phyloP scores from a whole-genome alignment of 805 yeast genomes.

The Clavispora asparagi region DNA sequence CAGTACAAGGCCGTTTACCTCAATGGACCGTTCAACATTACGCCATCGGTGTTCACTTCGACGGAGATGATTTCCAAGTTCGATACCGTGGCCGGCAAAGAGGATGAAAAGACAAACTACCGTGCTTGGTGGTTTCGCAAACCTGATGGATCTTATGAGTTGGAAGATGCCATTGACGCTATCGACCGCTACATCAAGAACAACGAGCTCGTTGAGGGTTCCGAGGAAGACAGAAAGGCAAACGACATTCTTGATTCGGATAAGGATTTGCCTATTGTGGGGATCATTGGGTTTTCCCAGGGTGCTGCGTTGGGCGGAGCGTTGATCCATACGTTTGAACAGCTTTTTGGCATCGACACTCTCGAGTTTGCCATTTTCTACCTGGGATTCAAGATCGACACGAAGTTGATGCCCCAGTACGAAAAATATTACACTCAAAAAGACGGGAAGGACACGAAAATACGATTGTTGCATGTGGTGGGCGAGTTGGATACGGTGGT shows the following conservation, averaged over 20 bases:
- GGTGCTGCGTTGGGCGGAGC: constrained; percentile 88
- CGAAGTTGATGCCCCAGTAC: constrained; percentile 22
- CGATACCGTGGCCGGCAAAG: constrained; percentile 34
- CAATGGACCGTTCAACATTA: constrained; percentile 69
- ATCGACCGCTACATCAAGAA: constrained; percentile 47
- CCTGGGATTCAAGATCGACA: constrained; percentile 51
- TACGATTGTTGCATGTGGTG: constrained; percentile 58
- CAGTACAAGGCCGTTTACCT: constrained; percentile 71
- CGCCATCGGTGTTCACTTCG: constrained; percentile 71
- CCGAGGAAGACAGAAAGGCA: constrained; percentile 16
- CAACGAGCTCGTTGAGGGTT: constrained; percentile 44
- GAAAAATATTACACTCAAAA: constrained; percentile 18
- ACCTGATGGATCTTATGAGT: constrained; percentile 37
- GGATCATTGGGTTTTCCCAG: constrained; percentile 87
- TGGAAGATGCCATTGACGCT: constrained; percentile 47
- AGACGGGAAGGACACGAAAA: constrained; percentile 12
- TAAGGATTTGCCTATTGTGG: constrained; percentile 60
- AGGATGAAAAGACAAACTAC: constrained; percentile 27
- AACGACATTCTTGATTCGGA: constrained; percentile 15
- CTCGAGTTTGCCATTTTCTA: constrained; percentile 72
- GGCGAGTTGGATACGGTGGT: constrained; percentile 90
- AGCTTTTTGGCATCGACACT: constrained; percentile 40
- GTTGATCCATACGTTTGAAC: constrained; percentile 53
- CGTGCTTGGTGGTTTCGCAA: constrained; percentile 77
- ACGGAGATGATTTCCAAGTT: constrained; percentile 50